phyloP scores from a whole-genome alignment of 257 asterid genomes.

The Capsicum chinense region DNA sequence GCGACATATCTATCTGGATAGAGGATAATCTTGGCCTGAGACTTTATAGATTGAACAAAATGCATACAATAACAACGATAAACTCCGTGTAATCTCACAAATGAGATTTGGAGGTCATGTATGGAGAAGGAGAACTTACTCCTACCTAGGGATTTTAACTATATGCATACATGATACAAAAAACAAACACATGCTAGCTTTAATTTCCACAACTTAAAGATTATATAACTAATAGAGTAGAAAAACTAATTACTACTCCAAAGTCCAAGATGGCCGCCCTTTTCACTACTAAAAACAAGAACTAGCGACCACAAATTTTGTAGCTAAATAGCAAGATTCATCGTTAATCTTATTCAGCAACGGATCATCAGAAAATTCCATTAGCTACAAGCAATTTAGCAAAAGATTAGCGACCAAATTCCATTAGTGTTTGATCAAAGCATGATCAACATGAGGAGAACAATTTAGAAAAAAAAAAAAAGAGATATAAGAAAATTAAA shows the following conservation, averaged over 20 bases:
- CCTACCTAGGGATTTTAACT: no score
- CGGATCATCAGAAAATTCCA: fast-evolving
- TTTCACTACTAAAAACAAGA: neutral
- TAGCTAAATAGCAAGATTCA: neutral
- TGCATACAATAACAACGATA: neutral
- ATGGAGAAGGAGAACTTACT: no score
- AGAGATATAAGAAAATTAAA: neutral
- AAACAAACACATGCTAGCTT: neutral
- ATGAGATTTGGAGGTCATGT: no score
- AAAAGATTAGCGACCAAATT: neutral
- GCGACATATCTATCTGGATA: no score
- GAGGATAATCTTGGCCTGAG: no score
- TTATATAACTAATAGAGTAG: neutral
- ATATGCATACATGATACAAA: neutral
- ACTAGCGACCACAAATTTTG: neutral
- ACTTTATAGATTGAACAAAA: neutral
- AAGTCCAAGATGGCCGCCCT: neutral
- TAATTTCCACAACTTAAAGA: neutral
- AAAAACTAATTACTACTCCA: neutral
- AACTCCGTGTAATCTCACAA: no score
- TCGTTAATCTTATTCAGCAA: neutral
- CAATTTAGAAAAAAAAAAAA: neutral
- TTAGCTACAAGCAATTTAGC: neutral
- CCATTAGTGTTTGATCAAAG: neutral
- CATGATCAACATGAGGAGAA: neutral